Base-by-base conservation (phyloP, 2,329 filamentous ascomycete species). In the Epichloe uncinata region DNA sequence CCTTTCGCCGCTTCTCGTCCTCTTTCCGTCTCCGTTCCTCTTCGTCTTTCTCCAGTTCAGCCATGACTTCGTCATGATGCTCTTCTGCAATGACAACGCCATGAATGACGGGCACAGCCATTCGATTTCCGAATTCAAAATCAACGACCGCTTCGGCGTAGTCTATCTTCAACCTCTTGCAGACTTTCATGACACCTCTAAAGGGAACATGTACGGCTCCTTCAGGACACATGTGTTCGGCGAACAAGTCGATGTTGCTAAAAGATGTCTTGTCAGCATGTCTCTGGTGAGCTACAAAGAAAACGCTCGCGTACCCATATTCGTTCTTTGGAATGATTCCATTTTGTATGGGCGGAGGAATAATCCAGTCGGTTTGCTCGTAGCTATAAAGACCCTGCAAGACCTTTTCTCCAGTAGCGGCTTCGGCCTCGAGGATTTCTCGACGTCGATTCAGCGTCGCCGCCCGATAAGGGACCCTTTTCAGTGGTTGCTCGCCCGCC, bases 111-210 rank as follows among this genome's bases (percentile, higher is more conserved):
- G 93, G 93, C 1, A 97, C 88, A 5, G 93, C 93, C 75, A 93
- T 90, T 53, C 93, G 85, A 58, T 93, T 84, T 0, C 91, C 91
- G 63, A 97, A 98, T 62, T 98, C 93, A 63, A 98, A 98, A 1
- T 88, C 93, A 0, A 90, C 90, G 2, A 95, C 93, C 1, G 93
- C 93, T 66, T 97, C 93, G 0, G 93, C 93, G 58, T 83, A 94
- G 61, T 96, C 89, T 37, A 97, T 84, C 4, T 81, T 80, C 0
- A 98, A 72, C 53, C 85, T 82, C 62, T 87, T 88, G 65, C 91
- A 96, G 1, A 96, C 78, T 45, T 83, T 82, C 34, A 84, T 81
- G 0, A 83, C 84, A 0, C 87, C 87, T 43, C 84, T 79, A 49
- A 83, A 82, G 0, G 88, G 88, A 2, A 97, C 75, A 63, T 98